phyloP scores from a whole-genome alignment of 495 filamentous ascomycete genomes.

The Aspergillus avenaceus region DNA sequence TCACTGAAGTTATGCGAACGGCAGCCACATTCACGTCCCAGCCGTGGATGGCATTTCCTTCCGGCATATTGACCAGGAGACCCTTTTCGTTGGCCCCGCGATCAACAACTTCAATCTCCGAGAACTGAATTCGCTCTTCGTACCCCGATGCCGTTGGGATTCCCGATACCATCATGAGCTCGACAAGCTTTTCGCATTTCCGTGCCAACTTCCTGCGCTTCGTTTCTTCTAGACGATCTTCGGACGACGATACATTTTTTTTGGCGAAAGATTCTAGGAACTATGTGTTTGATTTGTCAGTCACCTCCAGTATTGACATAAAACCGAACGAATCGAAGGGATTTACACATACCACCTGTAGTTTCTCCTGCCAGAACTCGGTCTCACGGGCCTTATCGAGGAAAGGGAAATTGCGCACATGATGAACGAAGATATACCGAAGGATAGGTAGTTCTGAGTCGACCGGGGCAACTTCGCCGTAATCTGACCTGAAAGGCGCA shows the following conservation, averaged over 20 bases:
- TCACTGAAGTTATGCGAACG: conserved; percentile 73
- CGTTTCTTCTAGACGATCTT: conserved; percentile 92
- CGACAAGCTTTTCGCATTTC: conserved; percentile 92
- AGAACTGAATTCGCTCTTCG: conserved; percentile 92
- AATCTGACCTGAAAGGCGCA: conserved; percentile 87
- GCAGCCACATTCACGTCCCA: conserved; percentile 97
- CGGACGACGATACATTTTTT: conserved; percentile 94
- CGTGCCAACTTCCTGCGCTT: conserved; percentile 87
- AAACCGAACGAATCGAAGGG: no score
- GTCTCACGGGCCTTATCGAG: conserved; percentile 93
- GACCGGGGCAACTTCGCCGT: conserved; percentile 86
- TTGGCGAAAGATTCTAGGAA: conserved; percentile 98
- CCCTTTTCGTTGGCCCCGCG: conserved; percentile 87
- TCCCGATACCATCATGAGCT: conserved; percentile 98
- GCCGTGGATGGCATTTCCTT: conserved; percentile 86
- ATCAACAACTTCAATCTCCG: conserved; percentile 94
- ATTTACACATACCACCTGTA: conserved; percentile 73
- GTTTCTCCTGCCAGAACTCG: conserved; percentile 98
- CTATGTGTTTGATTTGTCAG: conserved; percentile 38
- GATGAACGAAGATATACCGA: conserved; percentile 95
- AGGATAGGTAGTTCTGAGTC: conserved; percentile 93
- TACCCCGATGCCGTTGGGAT: conserved; percentile 95
- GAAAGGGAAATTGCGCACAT: conserved; percentile 97
- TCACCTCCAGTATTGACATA: background rate
- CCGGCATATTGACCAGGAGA: conserved; percentile 75